phyloP scores from a whole-genome alignment of 495 filamentous ascomycete genomes.

The Extremus antarcticus region DNA sequence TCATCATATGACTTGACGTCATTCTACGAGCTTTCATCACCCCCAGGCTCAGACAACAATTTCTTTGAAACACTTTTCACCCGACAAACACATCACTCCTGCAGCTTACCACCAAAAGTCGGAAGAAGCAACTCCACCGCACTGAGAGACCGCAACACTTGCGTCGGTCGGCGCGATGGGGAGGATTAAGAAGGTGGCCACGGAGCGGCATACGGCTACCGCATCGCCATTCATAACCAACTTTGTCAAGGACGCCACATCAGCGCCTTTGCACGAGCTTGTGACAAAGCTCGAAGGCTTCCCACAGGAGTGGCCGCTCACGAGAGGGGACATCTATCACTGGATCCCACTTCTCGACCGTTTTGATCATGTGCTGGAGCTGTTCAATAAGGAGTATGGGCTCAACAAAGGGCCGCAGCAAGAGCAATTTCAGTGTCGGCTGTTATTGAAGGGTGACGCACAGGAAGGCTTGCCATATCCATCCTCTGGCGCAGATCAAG shows the following conservation, averaged over 20 bases:
- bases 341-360: constrained; percentile 94
- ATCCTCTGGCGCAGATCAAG: constrained; percentile 1
- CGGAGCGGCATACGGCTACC: constrained; percentile 85
- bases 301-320: constrained; percentile 84
- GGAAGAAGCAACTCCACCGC: background rate
- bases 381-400: constrained; percentile 69
- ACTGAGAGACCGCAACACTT: background rate
- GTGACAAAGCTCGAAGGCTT: constrained; percentile 67
- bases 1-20: background rate
- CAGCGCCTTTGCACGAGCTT: constrained; percentile 62
- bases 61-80: background rate
- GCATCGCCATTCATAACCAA: constrained; percentile 75
- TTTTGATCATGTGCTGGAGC: constrained; percentile 80
- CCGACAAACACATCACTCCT: background rate
- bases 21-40: background rate
- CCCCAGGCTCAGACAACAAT: background rate
- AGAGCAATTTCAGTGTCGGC: constrained; percentile 53
- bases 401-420: constrained; percentile 72
- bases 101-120: background rate
- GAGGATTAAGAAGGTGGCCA: constrained; percentile 93
- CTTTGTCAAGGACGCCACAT: constrained; percentile 58
- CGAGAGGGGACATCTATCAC: constrained; percentile 94
- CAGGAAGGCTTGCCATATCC: constrained; percentile 20
- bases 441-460: constrained; percentile 47
- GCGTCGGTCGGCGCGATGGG: constrained; percentile 48